Evolutionary conservation across 495 filamentous ascomycete species (phyloP).

Genomic region (Halenospora varia): DNA sequence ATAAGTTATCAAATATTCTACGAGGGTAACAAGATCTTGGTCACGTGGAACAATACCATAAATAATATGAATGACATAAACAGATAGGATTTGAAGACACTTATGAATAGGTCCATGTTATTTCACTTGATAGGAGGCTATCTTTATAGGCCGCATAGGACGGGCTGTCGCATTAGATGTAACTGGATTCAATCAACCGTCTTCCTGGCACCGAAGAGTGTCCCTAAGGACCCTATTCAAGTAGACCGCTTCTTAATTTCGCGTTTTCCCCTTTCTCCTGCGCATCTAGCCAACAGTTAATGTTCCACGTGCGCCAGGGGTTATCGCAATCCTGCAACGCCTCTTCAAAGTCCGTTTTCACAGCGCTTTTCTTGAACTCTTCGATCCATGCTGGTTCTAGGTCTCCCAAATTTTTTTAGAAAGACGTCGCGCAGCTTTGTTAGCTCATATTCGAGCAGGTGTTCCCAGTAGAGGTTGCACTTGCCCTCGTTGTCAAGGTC

Average conservation of each 20-base stretch:
- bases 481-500: conserved; percentile 26
- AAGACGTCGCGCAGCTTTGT: conserved; percentile 31
- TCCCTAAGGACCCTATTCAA: no score
- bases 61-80: no score
- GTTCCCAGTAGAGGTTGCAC: conserved; percentile 13
- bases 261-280: neutral
- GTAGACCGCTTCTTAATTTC: neutral
- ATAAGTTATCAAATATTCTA: no score
- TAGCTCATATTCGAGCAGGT: conserved; percentile 30
- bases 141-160: no score
- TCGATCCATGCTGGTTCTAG: conserved; percentile 12
- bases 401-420: conserved; percentile 28
- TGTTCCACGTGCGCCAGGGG: neutral
- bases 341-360: conserved; percentile 5
- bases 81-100: no score
- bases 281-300: conserved; percentile 3
- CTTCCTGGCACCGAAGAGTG: no score
- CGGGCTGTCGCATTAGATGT: no score
- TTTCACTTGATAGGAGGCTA: no score
- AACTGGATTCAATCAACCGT: no score
- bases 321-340: neutral
- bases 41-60: no score
- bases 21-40: no score
- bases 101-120: no score
- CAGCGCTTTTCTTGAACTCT: neutral